Percentiles rank a stretch among this genome's conserved stretches.
These are phyloP conservation scores for Schizophyllum commune DNA, from an alignment of 1,284 basidiomycete species.

Conservation along the genomic window DNA sequence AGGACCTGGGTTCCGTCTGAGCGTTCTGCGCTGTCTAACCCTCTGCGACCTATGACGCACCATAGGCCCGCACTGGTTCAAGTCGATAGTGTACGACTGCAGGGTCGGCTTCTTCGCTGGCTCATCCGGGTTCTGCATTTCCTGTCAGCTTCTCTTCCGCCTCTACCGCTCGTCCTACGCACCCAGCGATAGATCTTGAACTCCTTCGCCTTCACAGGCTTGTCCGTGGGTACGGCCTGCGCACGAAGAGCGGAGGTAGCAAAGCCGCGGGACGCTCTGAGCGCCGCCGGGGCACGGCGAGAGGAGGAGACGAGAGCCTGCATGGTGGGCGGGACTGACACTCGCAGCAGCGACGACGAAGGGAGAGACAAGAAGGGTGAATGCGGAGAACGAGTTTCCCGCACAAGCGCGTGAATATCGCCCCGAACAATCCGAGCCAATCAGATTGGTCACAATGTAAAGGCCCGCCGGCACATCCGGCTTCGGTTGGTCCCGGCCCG, in stretches of 20 bases:
- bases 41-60: constrained; percentile 26
- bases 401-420: no score
- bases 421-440: no score
- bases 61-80: constrained; percentile 97
- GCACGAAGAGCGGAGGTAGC: constrained; percentile 28
- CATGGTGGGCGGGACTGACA: not conserved
- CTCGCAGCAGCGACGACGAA: not conserved
- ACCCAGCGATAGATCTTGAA: constrained; percentile 99
- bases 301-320: not conserved
- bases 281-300: not conserved
- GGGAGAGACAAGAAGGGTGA: not conserved
- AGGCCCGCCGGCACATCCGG: no score
- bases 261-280: constrained; percentile 25
- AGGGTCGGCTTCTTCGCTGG: constrained; percentile 88
- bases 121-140: constrained; percentile 83
- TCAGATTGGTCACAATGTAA: no score
- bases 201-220: constrained; percentile 61
- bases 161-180: constrained; percentile 18
- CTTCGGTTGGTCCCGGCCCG: no score
- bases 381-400: not conserved
- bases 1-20: constrained; percentile 46
- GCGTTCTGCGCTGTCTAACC: not conserved
- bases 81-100: constrained; percentile 89
- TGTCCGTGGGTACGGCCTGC: constrained; percentile 41
- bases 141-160: not conserved